Conservation (phyloP, 495 filamentous ascomycete species). For the Hypoxylon lenormandii region DNA sequence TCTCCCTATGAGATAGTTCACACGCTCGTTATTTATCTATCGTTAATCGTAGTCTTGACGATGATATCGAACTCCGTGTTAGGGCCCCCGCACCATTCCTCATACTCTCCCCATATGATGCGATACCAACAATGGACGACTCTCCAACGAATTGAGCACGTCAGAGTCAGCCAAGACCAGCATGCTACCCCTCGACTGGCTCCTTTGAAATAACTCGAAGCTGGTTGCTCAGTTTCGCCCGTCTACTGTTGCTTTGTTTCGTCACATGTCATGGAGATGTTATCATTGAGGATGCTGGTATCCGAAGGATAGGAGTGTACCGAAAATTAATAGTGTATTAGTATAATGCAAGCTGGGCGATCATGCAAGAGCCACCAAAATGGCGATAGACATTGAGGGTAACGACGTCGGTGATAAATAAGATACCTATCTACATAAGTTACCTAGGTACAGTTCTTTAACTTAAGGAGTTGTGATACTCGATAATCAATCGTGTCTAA, state of each 20-base stretch:
- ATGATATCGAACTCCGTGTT: conserved; percentile 23
- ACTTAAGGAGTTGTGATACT: neutral
- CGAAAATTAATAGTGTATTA: neutral
- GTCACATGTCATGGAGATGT: conserved; percentile 33
- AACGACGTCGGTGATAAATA: conserved; percentile 21
- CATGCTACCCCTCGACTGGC: conserved; percentile 15
- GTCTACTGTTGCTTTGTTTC: conserved; percentile 28
- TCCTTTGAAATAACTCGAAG: conserved; percentile 26
- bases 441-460: neutral
- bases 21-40: conserved; percentile 30
- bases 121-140: conserved; percentile 25
- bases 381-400: conserved; percentile 22
- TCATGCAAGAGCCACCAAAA: conserved; percentile 29
- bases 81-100: conserved; percentile 38
- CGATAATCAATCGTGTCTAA: neutral
- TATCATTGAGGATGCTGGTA: conserved; percentile 10
- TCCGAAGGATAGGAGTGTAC: conserved; percentile 6
- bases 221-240: conserved; percentile 16
- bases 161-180: conserved; percentile 29
- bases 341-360: conserved; percentile 8
- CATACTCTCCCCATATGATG: conserved; percentile 40
- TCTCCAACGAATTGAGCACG: conserved; percentile 39
- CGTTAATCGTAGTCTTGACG: conserved; percentile 3
- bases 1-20: neutral
- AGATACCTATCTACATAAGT: neutral